phyloP scores from a whole-genome alignment of 2,329 filamentous ascomycete species.

The Dactylellina leptospora region DNA sequence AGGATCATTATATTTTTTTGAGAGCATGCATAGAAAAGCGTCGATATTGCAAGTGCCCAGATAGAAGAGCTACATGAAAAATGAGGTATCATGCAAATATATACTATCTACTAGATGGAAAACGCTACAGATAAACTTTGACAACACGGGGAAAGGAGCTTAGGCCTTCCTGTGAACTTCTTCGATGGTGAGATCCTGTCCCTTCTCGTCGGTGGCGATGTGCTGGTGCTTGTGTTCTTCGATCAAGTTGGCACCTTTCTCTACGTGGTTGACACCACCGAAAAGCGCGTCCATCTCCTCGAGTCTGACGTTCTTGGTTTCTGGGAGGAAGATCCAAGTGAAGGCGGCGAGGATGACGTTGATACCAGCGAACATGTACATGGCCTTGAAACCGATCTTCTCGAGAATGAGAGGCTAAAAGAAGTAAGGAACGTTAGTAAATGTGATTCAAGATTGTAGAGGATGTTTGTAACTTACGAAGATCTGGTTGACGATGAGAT shows the following conservation, averaged over 20 bases:
- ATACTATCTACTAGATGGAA: constrained; percentile 40
- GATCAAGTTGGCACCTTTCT: constrained; percentile 66
- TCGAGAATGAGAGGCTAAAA: constrained; percentile 30
- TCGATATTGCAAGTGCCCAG: constrained; percentile 11
- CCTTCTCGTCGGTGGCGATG: constrained; percentile 31
- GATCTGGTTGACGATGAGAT: constrained; percentile 50
- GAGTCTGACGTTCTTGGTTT: constrained; percentile 60
- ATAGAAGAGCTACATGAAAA: constrained; percentile 9
- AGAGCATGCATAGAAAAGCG: constrained; percentile 6
- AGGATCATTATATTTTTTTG: constrained; percentile 28
- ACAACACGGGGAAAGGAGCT: background rate
- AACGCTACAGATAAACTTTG: constrained; percentile 35
- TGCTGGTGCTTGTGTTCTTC: constrained; percentile 6
- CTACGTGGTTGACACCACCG: constrained; percentile 67
- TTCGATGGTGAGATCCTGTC: constrained; percentile 47
- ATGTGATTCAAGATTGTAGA: background rate
- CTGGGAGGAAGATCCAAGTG: constrained; percentile 46
- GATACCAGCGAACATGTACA: constrained; percentile 53
- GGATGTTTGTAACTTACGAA: constrained; percentile 30
- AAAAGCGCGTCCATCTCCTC: constrained; percentile 69
- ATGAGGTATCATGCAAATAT: constrained; percentile 40
- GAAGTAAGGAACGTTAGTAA: constrained; percentile 1
- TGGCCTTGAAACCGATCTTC: constrained; percentile 49
- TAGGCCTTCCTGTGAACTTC: constrained; percentile 43
- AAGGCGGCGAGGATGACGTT: constrained; percentile 46